Evolutionary conservation across 2,329 filamentous ascomycete genomes (phyloP).

Genomic region (Fusarium sp.): DNA sequence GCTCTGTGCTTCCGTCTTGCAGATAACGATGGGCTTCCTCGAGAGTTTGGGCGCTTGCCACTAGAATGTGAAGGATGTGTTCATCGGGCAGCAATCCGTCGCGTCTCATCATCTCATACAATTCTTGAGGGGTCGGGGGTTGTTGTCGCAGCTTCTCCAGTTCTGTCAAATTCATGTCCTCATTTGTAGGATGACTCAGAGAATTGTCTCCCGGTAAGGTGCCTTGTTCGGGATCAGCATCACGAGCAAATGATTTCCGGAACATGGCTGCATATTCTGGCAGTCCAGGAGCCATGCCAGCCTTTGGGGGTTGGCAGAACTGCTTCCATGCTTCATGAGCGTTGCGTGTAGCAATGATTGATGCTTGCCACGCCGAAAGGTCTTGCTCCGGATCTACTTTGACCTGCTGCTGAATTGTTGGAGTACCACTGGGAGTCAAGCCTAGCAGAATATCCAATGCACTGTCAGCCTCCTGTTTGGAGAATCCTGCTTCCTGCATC

Average conservation of each 20-base stretch:
- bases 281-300: constrained; percentile 51
- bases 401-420: constrained; percentile 65
- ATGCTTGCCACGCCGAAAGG: constrained; percentile 63
- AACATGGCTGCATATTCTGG: constrained; percentile 71
- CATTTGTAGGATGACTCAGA: constrained; percentile 56
- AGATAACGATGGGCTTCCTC: constrained; percentile 63
- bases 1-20: constrained; percentile 53
- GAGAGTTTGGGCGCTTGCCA: constrained; percentile 64
- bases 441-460: constrained; percentile 66
- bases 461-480: constrained; percentile 58
- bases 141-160: constrained; percentile 72
- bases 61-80: constrained; percentile 65
- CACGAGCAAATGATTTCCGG: constrained; percentile 60
- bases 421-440: constrained; percentile 60
- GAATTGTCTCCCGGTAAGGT: constrained; percentile 70
- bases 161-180: constrained; percentile 67
- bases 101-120: constrained; percentile 70
- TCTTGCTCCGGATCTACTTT: constrained; percentile 30
- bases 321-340: constrained; percentile 70
- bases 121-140: constrained; percentile 67
- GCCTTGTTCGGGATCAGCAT: constrained; percentile 42
- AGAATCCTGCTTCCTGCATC: constrained; percentile 68
- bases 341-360: constrained; percentile 69
- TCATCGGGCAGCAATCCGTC: constrained; percentile 61
- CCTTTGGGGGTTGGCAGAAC: constrained; percentile 55